These are phyloP conservation scores for Fusarium buharicum DNA, from an alignment of 2,329 filamentous ascomycete genomes.

Conservation along the genomic window DNA sequence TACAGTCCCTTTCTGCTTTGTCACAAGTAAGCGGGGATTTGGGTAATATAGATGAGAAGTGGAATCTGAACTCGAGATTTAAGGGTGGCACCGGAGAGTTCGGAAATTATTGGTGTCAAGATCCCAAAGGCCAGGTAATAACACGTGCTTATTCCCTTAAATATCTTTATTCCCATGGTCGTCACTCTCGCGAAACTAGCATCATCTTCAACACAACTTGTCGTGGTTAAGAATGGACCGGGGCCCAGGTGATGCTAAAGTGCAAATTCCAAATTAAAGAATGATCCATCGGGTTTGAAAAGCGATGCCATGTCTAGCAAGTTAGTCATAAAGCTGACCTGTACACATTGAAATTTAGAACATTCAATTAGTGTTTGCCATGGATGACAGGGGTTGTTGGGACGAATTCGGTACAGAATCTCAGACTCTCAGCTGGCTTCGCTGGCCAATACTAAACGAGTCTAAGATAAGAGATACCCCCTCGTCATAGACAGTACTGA, in stretches of 20 bases:
- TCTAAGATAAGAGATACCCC: constrained; percentile 7
- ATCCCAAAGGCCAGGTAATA: background rate
- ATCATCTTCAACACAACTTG: too few relatives aligned
- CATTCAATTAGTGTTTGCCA: too few relatives aligned
- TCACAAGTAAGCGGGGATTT: background rate
- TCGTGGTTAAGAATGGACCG: too few relatives aligned
- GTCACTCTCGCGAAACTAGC: too few relatives aligned
- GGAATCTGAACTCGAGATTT: background rate
- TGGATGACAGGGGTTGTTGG: constrained; percentile 6
- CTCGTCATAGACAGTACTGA: constrained; percentile 10
- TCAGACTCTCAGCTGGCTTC: background rate
- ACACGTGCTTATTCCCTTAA: background rate
- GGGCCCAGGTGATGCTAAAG: too few relatives aligned
- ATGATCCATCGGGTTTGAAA: too few relatives aligned
- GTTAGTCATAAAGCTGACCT: too few relatives aligned
- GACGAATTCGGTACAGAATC: constrained; percentile 18
- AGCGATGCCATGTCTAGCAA: too few relatives aligned
- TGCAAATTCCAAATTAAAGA: too few relatives aligned
- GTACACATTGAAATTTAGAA: too few relatives aligned
- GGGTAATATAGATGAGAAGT: too few relatives aligned
- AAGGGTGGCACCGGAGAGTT: constrained; percentile 8
- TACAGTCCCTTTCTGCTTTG: background rate
- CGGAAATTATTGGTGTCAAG: constrained; percentile 19
- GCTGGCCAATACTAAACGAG: constrained; percentile 17
- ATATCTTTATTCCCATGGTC: too few relatives aligned